Evolutionary conservation across 225 moss, liverwort and hornwort species (phyloP).

Genomic region (Neckera pumila): DNA sequence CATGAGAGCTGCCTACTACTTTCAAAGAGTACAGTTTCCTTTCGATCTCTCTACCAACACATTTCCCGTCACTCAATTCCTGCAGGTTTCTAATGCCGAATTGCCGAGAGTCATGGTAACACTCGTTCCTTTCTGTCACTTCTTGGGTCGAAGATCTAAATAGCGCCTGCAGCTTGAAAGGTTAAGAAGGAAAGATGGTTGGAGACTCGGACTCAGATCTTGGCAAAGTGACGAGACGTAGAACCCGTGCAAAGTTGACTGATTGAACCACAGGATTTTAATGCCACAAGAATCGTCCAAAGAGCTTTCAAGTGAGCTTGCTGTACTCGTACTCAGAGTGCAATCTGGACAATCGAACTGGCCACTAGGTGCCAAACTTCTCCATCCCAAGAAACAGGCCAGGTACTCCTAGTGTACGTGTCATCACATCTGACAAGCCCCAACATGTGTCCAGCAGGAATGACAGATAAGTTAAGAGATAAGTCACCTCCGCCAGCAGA

Average conservation of each 20-base stretch:
- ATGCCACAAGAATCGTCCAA: neutral
- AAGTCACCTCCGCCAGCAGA: conserved; percentile 6
- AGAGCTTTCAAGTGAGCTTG: neutral
- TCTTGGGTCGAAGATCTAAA: neutral
- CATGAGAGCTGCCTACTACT: neutral
- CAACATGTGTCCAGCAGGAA: neutral
- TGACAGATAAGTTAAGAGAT: neutral
- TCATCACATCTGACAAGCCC: conserved; percentile 2
- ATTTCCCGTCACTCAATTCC: neutral
- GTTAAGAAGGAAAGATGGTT: neutral
- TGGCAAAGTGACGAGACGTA: neutral
- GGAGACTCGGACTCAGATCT: neutral
- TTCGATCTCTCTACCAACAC: neutral
- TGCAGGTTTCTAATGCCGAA: neutral
- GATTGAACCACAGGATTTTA: neutral
- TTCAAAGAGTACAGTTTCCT: neutral
- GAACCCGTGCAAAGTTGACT: neutral
- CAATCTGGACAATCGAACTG: conserved; percentile 1
- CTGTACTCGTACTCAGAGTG: conserved; percentile 10
- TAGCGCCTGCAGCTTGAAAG: neutral
- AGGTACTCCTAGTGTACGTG: conserved; percentile 5
- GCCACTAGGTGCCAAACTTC: conserved; percentile 9
- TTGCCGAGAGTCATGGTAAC: neutral
- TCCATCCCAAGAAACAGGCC: conserved; percentile 7
- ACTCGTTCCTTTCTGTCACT: neutral